Percentiles rank a stretch among this genome's conserved stretches.
These are phyloP conservation scores for Vanderwaltozyma polyspora DNA, from an alignment of 805 yeast genomes.

Conservation along the genomic window DNA sequence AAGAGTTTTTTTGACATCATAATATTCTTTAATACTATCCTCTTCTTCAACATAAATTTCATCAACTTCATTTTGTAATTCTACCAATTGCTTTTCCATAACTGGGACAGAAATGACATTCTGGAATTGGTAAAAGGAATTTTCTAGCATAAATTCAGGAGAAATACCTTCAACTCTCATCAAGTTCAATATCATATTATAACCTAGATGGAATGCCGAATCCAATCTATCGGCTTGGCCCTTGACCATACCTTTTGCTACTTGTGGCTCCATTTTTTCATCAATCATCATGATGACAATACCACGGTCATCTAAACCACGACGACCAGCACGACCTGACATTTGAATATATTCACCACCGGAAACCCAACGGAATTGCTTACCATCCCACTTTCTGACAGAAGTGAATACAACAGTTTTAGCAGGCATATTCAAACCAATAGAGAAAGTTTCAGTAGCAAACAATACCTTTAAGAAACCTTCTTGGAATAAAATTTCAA, in stretches of 20 bases:
- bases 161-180: conserved; percentile 97
- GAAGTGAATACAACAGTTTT: conserved; percentile 96
- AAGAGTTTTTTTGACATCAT: conserved; percentile 66
- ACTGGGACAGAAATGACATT: conserved; percentile 83
- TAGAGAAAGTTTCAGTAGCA: conserved; percentile 97
- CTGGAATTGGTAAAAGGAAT: conserved; percentile 91
- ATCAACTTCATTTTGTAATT: conserved; percentile 39
- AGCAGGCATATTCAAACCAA: conserved; percentile 98
- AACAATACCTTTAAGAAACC: conserved; percentile 88
- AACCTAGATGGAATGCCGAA: conserved; percentile 95
- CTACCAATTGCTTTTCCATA: conserved; percentile 56
- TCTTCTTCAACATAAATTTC: conserved; percentile 61
- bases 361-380: conserved; percentile 95
- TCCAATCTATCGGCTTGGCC: conserved; percentile 97
- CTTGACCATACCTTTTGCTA: conserved; percentile 98
- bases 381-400: conserved; percentile 97
- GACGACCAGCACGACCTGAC: conserved; percentile 99
- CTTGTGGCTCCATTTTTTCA: conserved; percentile 98
- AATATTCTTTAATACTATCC: conserved; percentile 62
- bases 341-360: conserved; percentile 99
- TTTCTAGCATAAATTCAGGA: conserved; percentile 92
- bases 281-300: conserved; percentile 99
- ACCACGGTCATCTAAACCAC: conserved; percentile 99
- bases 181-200: conserved; percentile 91
- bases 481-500: conserved; percentile 93